Conservation (phyloP, 768 basidiomycete species). For the Lentinus tigrinus region DNA sequence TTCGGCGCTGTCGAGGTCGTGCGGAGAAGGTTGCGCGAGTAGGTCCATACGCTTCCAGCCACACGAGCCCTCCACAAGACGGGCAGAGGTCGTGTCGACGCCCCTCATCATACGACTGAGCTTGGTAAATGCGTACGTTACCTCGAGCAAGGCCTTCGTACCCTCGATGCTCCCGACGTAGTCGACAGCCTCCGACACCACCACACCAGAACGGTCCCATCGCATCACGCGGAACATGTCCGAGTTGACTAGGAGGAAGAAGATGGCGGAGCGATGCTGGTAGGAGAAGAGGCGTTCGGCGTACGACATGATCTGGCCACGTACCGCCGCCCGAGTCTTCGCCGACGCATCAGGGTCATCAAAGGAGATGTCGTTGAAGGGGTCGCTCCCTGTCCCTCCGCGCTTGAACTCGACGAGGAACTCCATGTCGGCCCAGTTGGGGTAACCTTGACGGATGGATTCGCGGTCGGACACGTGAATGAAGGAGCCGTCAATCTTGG, state of each 20-base stretch:
- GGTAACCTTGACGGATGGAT: background rate
- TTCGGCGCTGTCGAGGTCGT: background rate
- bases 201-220: slow-evolving; percentile 4
- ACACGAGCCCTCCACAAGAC: background rate
- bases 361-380: background rate
- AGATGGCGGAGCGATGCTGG: background rate
- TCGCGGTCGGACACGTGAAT: background rate
- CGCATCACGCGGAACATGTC: background rate
- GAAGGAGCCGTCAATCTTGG: background rate
- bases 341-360: background rate
- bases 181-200: background rate
- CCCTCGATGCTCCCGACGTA: background rate
- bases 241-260: background rate
- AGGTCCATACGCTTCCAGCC: background rate
- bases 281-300: background rate
- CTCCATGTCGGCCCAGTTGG: background rate
- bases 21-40: background rate
- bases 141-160: background rate
- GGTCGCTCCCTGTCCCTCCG: background rate
- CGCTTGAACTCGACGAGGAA: background rate
- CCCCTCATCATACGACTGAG: too few relatives aligned
- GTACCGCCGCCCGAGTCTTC: background rate
- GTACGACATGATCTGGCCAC: background rate
- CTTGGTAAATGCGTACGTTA: too few relatives aligned
- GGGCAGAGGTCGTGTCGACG: too few relatives aligned